Base-by-base conservation (phyloP, 2,329 filamentous ascomycete species). In the Sclerotinia nivalis region DNA sequence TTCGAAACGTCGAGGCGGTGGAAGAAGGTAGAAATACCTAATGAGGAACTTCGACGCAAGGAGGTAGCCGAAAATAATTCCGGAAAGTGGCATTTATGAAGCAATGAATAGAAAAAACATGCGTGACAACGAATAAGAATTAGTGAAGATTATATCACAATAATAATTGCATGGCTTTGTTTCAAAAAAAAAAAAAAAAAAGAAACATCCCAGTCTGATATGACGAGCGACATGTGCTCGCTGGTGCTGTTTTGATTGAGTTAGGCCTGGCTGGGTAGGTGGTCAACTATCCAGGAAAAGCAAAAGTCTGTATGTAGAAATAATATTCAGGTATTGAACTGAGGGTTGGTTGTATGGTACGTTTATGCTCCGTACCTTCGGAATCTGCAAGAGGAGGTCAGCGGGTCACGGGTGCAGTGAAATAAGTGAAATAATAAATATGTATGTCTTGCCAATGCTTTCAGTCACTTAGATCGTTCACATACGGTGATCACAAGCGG, bases 401-500 rank as follows among this genome's bases (percentile, higher is more conserved):
- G n/a, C 71, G 58, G 22, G 75, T 76, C 75, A 77, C 77, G 18
- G 75, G 75, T 7, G 75, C 76, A 2, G 73, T 69, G 43, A 76
- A 55, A 62, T 77, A 77, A 2, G 73, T 69, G 43, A 76, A 55
- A 62, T 77, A 77, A n/a, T 76, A 8, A 55, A 64, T 78, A 78
- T 25, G 75, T 65, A 58, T 76, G 77, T 64, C 73, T 75, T 15
- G 64, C 69, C 37, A 66, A 54, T 31, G 73, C 58, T 49, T 76
- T 75, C 69, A 74, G 73, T n/a, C 73, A 71, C 64, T 71, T 72
- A 71, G 75, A 78, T 37, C 75, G 61, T 12, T 72, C 71, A 64
- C 76, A 78, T 15, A 73, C 58, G 12, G 77, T 77, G 75, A 60
- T 78, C 76, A 67, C 76, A 78, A 50, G 73, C 71, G 37, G 76